Percentiles rank a stretch among this genome's conserved stretches.
Evolutionary conservation across 2,329 filamentous ascomycete genomes (phyloP).

Genomic region (Colletotrichum neosansevieriae): DNA sequence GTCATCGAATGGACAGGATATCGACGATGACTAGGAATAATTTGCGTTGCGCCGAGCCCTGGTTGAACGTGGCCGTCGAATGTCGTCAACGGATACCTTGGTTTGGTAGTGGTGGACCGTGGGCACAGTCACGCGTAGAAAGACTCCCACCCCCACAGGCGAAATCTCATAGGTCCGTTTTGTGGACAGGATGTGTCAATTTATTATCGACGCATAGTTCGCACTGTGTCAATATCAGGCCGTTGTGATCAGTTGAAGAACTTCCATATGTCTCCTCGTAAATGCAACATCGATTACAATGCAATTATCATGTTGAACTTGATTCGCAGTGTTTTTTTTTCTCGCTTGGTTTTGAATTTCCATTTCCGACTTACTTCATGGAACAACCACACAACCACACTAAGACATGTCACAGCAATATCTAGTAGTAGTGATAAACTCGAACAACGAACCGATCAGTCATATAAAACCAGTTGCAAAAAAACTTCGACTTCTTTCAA

Average conservation of each 20-base stretch:
- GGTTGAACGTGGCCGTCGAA: conserved; percentile 1
- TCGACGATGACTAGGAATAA: background rate
- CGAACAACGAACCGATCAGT: too few relatives aligned
- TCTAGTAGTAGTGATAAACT: too few relatives aligned
- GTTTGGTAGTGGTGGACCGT: conserved; percentile 13
- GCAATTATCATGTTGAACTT: too few relatives aligned
- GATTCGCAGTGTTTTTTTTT: too few relatives aligned
- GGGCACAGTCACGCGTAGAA: conserved; percentile 23
- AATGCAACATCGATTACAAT: too few relatives aligned
- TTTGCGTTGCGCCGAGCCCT: conserved; percentile 11
- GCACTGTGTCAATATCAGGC: conserved; percentile 17
- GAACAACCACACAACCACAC: too few relatives aligned
- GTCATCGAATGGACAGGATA: conserved; percentile 7
- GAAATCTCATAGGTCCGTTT: conserved; percentile 4
- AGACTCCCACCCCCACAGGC: conserved; percentile 7
- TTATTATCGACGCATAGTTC: background rate
- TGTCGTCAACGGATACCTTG: conserved; percentile 20
- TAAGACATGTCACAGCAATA: too few relatives aligned
- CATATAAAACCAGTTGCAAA: too few relatives aligned
- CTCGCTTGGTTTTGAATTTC: too few relatives aligned
- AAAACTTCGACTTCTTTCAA: too few relatives aligned
- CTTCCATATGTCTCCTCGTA: too few relatives aligned
- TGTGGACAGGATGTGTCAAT: background rate
- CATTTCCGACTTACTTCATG: too few relatives aligned
- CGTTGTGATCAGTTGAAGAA: background rate